Percentiles rank a stretch among this genome's conserved stretches.
phyloP scores from a whole-genome alignment of 1,284 basidiomycete genomes.

The Volvariella surrecta region DNA sequence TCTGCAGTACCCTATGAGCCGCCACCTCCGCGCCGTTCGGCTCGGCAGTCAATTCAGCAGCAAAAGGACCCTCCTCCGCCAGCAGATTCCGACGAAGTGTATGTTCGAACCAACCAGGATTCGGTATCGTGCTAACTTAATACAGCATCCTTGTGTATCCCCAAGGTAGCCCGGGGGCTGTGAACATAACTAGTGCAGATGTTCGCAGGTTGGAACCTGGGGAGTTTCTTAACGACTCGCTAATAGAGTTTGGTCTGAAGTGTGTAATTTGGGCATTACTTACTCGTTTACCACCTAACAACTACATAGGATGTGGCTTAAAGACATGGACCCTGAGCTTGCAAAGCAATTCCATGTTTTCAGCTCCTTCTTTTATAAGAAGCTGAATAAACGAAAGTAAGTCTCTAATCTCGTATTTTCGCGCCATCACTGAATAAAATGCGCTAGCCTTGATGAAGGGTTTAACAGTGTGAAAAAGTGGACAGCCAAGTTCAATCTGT shows the following conservation, averaged over 20 bases:
- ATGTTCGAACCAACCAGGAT: neutral
- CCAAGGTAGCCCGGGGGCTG: constrained; percentile 54
- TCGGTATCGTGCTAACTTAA: constrained; percentile 5
- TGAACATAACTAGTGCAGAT: constrained; percentile 78
- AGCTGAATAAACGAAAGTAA: constrained; percentile 71
- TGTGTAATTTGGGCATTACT: constrained; percentile 25
- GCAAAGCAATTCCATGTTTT: constrained; percentile 83
- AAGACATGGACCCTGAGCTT: constrained; percentile 52
- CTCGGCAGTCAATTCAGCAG: constrained; percentile 16
- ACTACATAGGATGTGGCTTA: constrained; percentile 54
- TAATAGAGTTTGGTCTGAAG: constrained; percentile 95
- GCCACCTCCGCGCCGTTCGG: constrained; percentile 7
- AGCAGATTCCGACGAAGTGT: constrained; percentile 55
- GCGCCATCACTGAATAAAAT: constrained; percentile 4
- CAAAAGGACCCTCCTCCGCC: constrained; percentile 19
- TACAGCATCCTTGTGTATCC: constrained; percentile 67
- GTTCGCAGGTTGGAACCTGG: constrained; percentile 61
- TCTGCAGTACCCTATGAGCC: too few species aligned
- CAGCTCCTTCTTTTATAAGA: constrained; percentile 97
- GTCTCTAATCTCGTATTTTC: constrained; percentile 14
- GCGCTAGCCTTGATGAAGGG: constrained; percentile 47
- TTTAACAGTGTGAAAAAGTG: constrained; percentile 89
- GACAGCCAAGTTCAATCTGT: constrained; percentile 85
- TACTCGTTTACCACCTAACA: neutral
- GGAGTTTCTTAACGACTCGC: constrained; percentile 91